Conservation (phyloP, 805 yeast genomes). For the Nakazawaea molendinolei region DNA sequence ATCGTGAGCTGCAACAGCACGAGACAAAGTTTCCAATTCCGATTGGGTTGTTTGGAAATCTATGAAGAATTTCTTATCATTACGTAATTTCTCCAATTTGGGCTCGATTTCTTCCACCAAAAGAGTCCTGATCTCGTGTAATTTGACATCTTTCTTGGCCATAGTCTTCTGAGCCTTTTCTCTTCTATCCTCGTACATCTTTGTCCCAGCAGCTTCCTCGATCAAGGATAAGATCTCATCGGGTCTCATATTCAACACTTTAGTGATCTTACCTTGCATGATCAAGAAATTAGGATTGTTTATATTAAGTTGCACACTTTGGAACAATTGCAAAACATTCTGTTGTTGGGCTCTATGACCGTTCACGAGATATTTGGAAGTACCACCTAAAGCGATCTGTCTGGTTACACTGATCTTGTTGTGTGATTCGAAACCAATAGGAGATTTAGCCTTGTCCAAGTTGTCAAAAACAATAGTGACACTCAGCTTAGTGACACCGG, state of each 20-base stretch:
- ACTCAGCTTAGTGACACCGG: slow-evolving; percentile 94
- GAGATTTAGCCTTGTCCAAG: slow-evolving; percentile 64
- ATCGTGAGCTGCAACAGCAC: slow-evolving; percentile 74
- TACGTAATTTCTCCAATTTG: slow-evolving; percentile 70
- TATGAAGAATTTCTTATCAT: slow-evolving; percentile 73
- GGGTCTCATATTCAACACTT: slow-evolving; percentile 94
- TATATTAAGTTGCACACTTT: slow-evolving; percentile 90
- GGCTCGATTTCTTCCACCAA: slow-evolving; percentile 90
- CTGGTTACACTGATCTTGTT: slow-evolving; percentile 85
- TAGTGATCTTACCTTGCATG: slow-evolving; percentile 98
- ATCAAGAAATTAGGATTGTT: slow-evolving; percentile 95
- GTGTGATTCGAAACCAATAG: slow-evolving; percentile 79
- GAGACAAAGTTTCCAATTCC: slow-evolving; percentile 67
- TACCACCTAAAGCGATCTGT: slow-evolving; percentile 85
- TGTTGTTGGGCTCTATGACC: slow-evolving; percentile 97
- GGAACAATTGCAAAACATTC: slow-evolving; percentile 83
- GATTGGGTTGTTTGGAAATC: slow-evolving; percentile 84
- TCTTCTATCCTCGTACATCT: slow-evolving; percentile 89
- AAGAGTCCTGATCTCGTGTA: slow-evolving; percentile 67
- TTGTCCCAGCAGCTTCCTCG: slow-evolving; percentile 98
- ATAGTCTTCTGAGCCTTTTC: slow-evolving; percentile 89
- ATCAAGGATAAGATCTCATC: slow-evolving; percentile 81
- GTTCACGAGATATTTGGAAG: slow-evolving; percentile 85
- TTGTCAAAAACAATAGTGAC: slow-evolving; percentile 96
- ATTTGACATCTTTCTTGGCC: slow-evolving; percentile 82